These are phyloP conservation scores for Podaxis carcinomalis DNA, from an alignment of 768 basidiomycete species.

Conservation along the genomic window DNA sequence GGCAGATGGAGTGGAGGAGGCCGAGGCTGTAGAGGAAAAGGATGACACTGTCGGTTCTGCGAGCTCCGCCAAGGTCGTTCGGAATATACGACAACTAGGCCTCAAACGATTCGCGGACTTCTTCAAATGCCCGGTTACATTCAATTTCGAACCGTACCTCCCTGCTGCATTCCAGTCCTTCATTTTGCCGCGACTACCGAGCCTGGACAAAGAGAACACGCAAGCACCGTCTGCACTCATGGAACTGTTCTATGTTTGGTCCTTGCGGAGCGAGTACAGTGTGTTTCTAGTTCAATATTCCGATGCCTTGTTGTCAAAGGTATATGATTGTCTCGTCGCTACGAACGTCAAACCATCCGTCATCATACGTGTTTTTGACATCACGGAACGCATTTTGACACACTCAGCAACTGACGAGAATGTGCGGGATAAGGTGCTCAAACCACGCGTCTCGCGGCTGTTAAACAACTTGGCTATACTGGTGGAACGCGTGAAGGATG, in stretches of 20 bases:
- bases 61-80: conserved; percentile 31
- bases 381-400: conserved; percentile 67
- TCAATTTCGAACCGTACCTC: conserved; percentile 76
- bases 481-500: conserved; percentile 57
- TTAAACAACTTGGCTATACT: conserved; percentile 68
- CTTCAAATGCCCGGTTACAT: conserved; percentile 68
- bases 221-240: conserved; percentile 88
- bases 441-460: conserved; percentile 67
- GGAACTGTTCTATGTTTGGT: conserved; percentile 82
- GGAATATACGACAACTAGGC: conserved; percentile 76
- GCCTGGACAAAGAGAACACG: conserved; percentile 79
- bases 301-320: conserved; percentile 59
- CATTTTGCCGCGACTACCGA: conserved; percentile 78
- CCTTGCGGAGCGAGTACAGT: conserved; percentile 51
- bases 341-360: conserved; percentile 86
- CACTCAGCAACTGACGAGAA: conserved; percentile 46
- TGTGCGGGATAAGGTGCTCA: conserved; percentile 51
- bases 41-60: conserved; percentile 29
- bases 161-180: conserved; percentile 58
- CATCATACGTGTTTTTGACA: conserved; percentile 76
- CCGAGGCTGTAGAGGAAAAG: conserved; percentile 22
- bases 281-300: conserved; percentile 70
- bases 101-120: conserved; percentile 86
- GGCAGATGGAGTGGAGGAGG: conserved; percentile 21
- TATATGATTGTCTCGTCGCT: conserved; percentile 79